Conservation (phyloP, 139 green algal genomes). For the Mesostigma viride region DNA sequence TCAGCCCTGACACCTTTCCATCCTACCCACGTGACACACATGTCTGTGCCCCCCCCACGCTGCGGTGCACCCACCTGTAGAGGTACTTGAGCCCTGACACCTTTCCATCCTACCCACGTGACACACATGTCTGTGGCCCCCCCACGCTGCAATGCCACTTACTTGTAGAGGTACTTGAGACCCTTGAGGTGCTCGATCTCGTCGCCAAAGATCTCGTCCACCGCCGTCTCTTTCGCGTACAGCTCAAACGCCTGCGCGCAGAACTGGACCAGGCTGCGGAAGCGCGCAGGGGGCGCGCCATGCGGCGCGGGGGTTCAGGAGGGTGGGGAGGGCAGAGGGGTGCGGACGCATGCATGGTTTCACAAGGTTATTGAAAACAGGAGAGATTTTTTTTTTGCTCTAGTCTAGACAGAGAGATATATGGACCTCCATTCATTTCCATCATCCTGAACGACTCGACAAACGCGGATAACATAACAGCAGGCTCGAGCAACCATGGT, state of each 20-base stretch:
- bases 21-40: too few relatives aligned
- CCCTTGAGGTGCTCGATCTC: slow-evolving; percentile 55
- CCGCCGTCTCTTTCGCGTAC: slow-evolving; percentile 69
- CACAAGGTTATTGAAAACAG: background rate
- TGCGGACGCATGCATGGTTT: background rate
- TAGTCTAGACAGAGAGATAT: background rate
- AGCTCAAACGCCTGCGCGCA: slow-evolving; percentile 65
- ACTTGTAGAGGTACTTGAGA: slow-evolving; percentile 70
- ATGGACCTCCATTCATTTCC: too few relatives aligned
- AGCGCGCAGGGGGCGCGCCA: background rate
- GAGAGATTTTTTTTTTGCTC: background rate
- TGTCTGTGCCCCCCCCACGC: too few relatives aligned
- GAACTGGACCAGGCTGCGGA: slow-evolving; percentile 71
- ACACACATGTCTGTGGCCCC: background rate
- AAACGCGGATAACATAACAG: too few relatives aligned
- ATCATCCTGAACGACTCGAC: too few relatives aligned
- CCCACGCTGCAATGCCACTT: slow-evolving; percentile 1
- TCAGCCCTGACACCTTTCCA: too few relatives aligned
- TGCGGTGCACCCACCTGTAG: too few relatives aligned
- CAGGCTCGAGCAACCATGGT: too few relatives aligned
- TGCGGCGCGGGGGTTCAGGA: background rate
- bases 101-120: background rate
- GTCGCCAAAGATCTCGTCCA: slow-evolving; percentile 75
- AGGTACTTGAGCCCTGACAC: too few relatives aligned
- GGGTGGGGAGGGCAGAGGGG: background rate